phyloP scores from a whole-genome alignment of 2,329 filamentous ascomycete genomes.

The Ceratocystis ficicola region DNA sequence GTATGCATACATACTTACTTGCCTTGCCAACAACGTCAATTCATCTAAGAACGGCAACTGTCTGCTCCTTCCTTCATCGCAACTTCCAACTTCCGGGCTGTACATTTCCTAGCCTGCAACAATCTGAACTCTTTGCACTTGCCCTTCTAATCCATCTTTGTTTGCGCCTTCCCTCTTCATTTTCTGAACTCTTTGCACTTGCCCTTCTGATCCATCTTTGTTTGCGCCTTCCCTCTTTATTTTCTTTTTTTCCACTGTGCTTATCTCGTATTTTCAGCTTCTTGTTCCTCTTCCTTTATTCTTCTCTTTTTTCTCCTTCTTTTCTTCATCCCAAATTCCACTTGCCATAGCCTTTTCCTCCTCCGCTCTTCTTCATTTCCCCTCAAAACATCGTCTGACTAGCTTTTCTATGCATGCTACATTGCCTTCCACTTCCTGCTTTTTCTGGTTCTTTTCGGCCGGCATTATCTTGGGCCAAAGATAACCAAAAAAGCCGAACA shows the following conservation, averaged over 20 bases:
- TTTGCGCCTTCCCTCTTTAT: neutral
- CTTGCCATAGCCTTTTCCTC: neutral
- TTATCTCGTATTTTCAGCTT: neutral
- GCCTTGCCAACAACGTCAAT: neutral
- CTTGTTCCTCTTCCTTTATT: neutral
- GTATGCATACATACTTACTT: neutral
- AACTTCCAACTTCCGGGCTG: neutral
- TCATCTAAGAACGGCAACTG: conserved; percentile 4
- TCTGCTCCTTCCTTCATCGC: conserved; percentile 6
- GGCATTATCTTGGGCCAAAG: conserved; percentile 4
- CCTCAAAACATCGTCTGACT: neutral
- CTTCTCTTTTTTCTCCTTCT: neutral
- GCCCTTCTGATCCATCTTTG: neutral
- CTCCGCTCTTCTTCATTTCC: neutral
- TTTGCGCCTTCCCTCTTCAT: neutral
- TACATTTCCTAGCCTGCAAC: neutral
- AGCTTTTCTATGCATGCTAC: neutral
- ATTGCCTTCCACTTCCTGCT: neutral
- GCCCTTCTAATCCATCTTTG: neutral
- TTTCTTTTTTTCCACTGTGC: neutral
- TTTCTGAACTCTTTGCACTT: neutral
- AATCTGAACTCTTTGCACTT: neutral
- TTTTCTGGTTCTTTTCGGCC: neutral
- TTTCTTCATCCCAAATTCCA: neutral
- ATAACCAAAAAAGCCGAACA: neutral